Base-by-base conservation (phyloP, 352 stramenopile species). In the Detonula confervacea region DNA sequence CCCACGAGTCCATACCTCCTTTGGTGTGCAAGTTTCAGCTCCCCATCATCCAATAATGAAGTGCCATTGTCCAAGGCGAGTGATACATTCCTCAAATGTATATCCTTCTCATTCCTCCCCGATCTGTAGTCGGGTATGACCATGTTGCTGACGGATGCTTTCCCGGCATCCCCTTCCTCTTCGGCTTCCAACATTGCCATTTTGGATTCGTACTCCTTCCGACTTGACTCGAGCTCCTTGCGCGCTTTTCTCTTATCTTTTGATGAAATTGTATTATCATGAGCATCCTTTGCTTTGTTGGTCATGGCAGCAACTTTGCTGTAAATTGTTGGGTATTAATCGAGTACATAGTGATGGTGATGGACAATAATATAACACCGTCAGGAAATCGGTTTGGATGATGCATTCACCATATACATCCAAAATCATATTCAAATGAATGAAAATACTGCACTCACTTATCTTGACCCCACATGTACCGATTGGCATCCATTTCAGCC, bases 1-100 rank as follows among this genome's bases (percentile, higher is more conserved):
- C 97, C 97, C 39, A 98, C 95, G 20, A 98, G 90, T 70, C 96
- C 96, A 79, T 98, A 94, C 39, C 87, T 77, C 22, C 90, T 79
- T 69, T 80, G 64, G 73, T 93, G 89, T 7, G 86, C 60, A 72
- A 95, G 91, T 59, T 95, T 95, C 24, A 95, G 69, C 59, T 95
- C 88, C 9, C 83, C 87, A 52, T 86, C 59, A 65, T 91, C 79
- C 55, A 95, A 81, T 35, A 95, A 74, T 14, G 71, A 49, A 5
- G 72, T 91, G 8, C 90, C 90, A 82, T 93, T 93, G 63, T 93
- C 88, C n/a, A 95, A 79, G 63, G 72, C 84, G 1, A 95, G 24
- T 9, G 76, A 86, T 24, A 95, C 81, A 80, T 91, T 89, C 7
- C 69, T 66, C n/a, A 92, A 63, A 47, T 91, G 81, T 51, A 95